Conservation (phyloP, 805 yeast genomes). For the Saccharomycopsis babjevae region DNA sequence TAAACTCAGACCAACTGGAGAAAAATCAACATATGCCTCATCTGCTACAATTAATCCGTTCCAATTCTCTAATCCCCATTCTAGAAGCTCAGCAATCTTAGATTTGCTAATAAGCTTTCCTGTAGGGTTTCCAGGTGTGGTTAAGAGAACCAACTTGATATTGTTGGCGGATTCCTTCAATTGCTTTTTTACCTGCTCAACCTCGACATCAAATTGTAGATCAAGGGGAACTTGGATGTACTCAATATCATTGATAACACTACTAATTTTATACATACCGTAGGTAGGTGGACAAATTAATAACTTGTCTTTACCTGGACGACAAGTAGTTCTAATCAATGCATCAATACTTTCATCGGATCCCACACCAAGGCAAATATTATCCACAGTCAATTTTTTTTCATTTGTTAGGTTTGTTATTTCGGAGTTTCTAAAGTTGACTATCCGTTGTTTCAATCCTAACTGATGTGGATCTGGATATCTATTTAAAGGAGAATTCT, state of each 20-base stretch:
- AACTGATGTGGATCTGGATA: slow-evolving; percentile 96
- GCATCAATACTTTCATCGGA: slow-evolving; percentile 94
- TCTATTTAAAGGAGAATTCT: slow-evolving; percentile 53
- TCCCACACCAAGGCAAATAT: slow-evolving; percentile 90
- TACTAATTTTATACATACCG: slow-evolving; percentile 93
- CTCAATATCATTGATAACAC: slow-evolving; percentile 79
- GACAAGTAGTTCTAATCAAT: slow-evolving; percentile 71
- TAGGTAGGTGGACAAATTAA: slow-evolving; percentile 91
- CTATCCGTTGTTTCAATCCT: slow-evolving; percentile 60
- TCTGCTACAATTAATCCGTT: slow-evolving; percentile 79
- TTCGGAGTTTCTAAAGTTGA: slow-evolving; percentile 57
- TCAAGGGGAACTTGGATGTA: slow-evolving; percentile 66
- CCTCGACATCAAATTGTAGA: slow-evolving; percentile 54
- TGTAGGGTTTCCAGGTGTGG: slow-evolving; percentile 97
- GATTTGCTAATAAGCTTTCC: slow-evolving; percentile 48
- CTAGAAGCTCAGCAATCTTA: slow-evolving; percentile 39
- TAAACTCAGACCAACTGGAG: slow-evolving; percentile 55
- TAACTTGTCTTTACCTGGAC: slow-evolving; percentile 74
- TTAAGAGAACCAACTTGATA: slow-evolving; percentile 71
- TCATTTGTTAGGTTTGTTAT: slow-evolving; percentile 20
- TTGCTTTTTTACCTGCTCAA: slow-evolving; percentile 41
- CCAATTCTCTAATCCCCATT: slow-evolving; percentile 34
- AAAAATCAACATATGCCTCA: slow-evolving; percentile 91
- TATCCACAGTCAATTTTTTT: slow-evolving; percentile 41
- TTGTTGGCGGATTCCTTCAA: slow-evolving; percentile 40